Conservation (phyloP, 2,329 filamentous ascomycete species). For the Scortechinia acanthostroma region DNA sequence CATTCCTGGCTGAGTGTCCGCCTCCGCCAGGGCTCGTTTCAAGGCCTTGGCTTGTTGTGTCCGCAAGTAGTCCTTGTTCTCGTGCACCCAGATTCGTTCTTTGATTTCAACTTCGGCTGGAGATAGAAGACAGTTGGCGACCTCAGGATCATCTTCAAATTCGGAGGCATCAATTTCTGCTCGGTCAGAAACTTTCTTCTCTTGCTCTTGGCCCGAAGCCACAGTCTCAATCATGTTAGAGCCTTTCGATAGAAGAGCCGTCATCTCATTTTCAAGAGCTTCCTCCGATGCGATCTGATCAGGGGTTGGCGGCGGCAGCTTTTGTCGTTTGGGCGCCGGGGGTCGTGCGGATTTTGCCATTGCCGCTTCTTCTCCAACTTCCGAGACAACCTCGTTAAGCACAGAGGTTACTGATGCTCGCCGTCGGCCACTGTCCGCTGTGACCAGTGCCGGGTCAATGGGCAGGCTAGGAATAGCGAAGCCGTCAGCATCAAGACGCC, state of each 20-base stretch:
- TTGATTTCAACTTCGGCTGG: slow-evolving; percentile 53
- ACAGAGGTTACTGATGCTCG: slow-evolving; percentile 2
- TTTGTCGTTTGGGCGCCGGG: background rate
- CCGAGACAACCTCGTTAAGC: background rate
- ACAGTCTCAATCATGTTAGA: slow-evolving; percentile 8
- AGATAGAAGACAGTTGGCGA: slow-evolving; percentile 51
- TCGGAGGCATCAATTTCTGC: slow-evolving; percentile 50
- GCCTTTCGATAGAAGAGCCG: slow-evolving; percentile 29
- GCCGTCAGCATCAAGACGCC: slow-evolving; percentile 42
- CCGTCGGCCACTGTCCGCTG: background rate
- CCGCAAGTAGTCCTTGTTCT: slow-evolving; percentile 67
- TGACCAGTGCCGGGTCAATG: background rate
- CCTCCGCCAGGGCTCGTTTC: slow-evolving; percentile 34
- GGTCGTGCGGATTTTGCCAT: background rate
- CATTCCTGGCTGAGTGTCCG: slow-evolving; percentile 24
- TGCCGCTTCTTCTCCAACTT: background rate
- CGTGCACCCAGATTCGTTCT: slow-evolving; percentile 67
- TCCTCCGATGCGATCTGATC: background rate
- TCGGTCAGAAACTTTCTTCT: slow-evolving; percentile 17
- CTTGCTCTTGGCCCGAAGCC: background rate
- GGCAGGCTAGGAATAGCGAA: slow-evolving; percentile 37
- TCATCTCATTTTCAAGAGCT: slow-evolving; percentile 24
- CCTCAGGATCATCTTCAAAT: slow-evolving; percentile 63
- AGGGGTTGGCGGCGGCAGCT: background rate
- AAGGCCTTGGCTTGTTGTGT: slow-evolving; percentile 58